phyloP scores from a whole-genome alignment of 2,329 filamentous ascomycete genomes.

The Beauveria brongniartii region DNA sequence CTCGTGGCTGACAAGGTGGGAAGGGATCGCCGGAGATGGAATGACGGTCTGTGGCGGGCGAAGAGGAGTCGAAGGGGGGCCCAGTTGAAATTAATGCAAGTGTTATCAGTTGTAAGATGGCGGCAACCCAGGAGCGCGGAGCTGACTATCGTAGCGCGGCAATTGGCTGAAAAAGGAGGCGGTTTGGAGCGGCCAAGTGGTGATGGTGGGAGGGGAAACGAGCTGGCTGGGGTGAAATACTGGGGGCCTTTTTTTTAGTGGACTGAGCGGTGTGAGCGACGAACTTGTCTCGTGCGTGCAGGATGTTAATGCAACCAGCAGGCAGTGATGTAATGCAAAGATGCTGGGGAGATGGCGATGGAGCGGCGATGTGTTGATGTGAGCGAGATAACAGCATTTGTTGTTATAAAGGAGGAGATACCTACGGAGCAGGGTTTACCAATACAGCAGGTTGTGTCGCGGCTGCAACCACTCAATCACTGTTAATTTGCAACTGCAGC shows the following conservation, averaged over 20 bases:
- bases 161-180: not conserved
- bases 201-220: not conserved
- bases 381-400: too few species aligned
- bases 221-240: not conserved
- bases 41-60: not conserved
- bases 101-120: not conserved
- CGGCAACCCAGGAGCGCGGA: slow-evolving; percentile 1
- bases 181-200: not conserved
- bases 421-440: too few species aligned
- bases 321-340: not conserved
- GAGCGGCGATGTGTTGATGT: not conserved
- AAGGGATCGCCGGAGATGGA: not conserved
- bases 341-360: not conserved
- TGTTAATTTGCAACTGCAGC: too few species aligned
- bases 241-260: not conserved
- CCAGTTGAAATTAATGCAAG: not conserved
- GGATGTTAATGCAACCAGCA: not conserved
- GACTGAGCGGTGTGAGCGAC: not conserved
- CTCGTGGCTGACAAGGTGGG: not conserved
- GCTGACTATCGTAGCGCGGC: slow-evolving; percentile 12
- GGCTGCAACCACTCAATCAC: too few species aligned
- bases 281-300: slow-evolving; percentile 3
- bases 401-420: too few species aligned
- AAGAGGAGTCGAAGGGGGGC: not conserved
- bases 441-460: too few species aligned